phyloP scores from a whole-genome alignment of 2,329 filamentous ascomycete species.

The Talaromyces sp. region DNA sequence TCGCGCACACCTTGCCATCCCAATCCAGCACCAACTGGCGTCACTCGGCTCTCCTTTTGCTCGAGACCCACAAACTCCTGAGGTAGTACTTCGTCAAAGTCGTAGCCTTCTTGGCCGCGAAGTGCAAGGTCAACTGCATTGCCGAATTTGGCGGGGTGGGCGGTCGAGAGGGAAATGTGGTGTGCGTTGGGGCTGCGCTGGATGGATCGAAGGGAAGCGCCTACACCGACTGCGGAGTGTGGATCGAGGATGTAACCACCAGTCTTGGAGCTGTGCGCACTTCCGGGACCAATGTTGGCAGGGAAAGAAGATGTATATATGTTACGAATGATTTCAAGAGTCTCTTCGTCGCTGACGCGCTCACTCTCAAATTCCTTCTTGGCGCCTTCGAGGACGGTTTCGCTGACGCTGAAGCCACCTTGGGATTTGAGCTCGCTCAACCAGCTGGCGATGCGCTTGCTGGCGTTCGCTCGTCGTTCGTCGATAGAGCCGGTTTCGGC shows the following conservation, averaged over 20 bases:
- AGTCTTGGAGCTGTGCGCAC: constrained; percentile 40
- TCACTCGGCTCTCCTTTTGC: constrained; percentile 71
- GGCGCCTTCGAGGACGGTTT: constrained; percentile 69
- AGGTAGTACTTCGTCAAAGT: constrained; percentile 73
- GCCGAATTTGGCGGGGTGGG: constrained; percentile 93
- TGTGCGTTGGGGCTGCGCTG: constrained; percentile 50
- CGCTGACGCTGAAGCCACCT: constrained; percentile 75
- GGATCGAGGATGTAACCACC: constrained; percentile 84
- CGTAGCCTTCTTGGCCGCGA: constrained; percentile 67
- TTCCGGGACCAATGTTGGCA: constrained; percentile 36
- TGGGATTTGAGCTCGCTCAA: constrained; percentile 74
- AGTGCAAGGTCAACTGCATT: constrained; percentile 80
- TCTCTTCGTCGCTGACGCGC: constrained; percentile 63
- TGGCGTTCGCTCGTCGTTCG: constrained; percentile 45
- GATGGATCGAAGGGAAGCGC: constrained; percentile 70
- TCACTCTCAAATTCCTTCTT: constrained; percentile 79
- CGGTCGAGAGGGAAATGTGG: constrained; percentile 85
- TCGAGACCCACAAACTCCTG: constrained; percentile 78
- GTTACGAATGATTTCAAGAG: constrained; percentile 63
- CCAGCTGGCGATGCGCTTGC: constrained; percentile 52
- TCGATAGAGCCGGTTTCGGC: constrained; percentile 50
- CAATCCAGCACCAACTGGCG: constrained; percentile 62
- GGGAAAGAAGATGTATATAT: constrained; percentile 59
- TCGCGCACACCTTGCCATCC: constrained; percentile 73
- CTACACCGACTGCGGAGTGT: constrained; percentile 83